These are phyloP conservation scores for Elsinoe fawcettii DNA, from an alignment of 2,329 filamentous ascomycete genomes.

Conservation along the genomic window DNA sequence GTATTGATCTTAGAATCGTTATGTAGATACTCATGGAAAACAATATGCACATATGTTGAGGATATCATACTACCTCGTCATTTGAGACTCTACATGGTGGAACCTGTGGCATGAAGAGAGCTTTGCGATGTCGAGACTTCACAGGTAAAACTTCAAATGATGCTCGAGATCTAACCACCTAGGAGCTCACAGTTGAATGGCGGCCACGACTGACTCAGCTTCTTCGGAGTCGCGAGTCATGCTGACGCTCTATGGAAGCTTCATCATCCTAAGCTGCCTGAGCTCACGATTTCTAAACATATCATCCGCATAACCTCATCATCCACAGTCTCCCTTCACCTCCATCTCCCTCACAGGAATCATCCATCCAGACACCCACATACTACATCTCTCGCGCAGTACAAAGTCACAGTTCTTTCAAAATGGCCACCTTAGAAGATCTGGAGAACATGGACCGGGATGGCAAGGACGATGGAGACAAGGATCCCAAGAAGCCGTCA, in stretches of 20 bases:
- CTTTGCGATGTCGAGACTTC: too few species aligned
- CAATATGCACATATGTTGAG: not conserved
- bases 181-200: not conserved
- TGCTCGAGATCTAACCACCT: too few species aligned
- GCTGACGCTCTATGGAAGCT: not conserved
- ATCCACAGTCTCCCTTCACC: not conserved
- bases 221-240: not conserved
- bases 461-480: constrained; percentile 50
- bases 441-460: constrained; percentile 81
- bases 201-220: not conserved
- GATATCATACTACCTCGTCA: too few species aligned
- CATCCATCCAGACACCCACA: not conserved
- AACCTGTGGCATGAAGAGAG: too few species aligned
- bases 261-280: constrained; percentile 13
- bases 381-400: not conserved
- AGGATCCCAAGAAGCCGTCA: constrained; percentile 48
- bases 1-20: not conserved
- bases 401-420: not conserved
- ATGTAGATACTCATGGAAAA: not conserved
- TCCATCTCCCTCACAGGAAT: not conserved
- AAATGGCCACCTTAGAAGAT: constrained; percentile 86
- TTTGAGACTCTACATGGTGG: too few species aligned
- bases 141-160: too few species aligned
- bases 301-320: not conserved
- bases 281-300: constrained; percentile 8